phyloP scores from a whole-genome alignment of 2,329 filamentous ascomycete genomes.

The Aspergillus versicolor region DNA sequence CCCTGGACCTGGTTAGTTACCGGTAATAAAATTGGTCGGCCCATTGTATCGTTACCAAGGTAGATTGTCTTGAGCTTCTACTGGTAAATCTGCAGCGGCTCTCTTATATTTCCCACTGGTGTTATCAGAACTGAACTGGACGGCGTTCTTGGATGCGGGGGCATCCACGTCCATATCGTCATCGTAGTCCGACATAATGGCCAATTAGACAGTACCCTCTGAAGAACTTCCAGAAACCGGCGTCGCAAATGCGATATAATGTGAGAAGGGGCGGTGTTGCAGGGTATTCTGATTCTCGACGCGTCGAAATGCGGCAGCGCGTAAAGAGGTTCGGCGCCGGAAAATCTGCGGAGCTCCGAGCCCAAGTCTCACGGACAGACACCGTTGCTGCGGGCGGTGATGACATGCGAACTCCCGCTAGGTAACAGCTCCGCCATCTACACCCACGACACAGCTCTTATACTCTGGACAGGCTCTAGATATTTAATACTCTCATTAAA shows the following conservation, averaged over 20 bases:
- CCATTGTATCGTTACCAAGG: slow-evolving; percentile 66
- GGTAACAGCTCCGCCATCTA: slow-evolving; percentile 18
- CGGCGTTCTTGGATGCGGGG: slow-evolving; percentile 43
- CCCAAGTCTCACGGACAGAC: slow-evolving; percentile 25
- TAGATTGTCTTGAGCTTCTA: slow-evolving; percentile 89
- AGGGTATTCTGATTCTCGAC: slow-evolving; percentile 21
- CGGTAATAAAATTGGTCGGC: neutral
- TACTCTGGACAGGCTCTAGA: slow-evolving; percentile 24
- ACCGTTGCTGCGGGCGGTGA: slow-evolving; percentile 1
- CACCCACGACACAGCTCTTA: slow-evolving; percentile 10
- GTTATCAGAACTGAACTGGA: slow-evolving; percentile 72
- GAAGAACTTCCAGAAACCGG: neutral
- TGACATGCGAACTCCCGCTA: slow-evolving; percentile 16
- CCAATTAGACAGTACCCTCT: neutral
- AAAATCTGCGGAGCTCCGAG: slow-evolving; percentile 32
- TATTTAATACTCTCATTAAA: slow-evolving; percentile 6
- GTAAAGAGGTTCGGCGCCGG: slow-evolving; percentile 43
- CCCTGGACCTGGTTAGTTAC: slow-evolving; percentile 55
- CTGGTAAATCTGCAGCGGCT: slow-evolving; percentile 85
- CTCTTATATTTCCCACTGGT: slow-evolving; percentile 79
- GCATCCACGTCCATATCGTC: slow-evolving; percentile 71
- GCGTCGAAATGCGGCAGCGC: slow-evolving; percentile 33
- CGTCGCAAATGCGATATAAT: neutral
- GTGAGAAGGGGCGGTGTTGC: neutral
- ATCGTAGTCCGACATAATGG: slow-evolving; percentile 53